phyloP scores from a whole-genome alignment of 345 rosid genomes.

The Populus deltoides region DNA sequence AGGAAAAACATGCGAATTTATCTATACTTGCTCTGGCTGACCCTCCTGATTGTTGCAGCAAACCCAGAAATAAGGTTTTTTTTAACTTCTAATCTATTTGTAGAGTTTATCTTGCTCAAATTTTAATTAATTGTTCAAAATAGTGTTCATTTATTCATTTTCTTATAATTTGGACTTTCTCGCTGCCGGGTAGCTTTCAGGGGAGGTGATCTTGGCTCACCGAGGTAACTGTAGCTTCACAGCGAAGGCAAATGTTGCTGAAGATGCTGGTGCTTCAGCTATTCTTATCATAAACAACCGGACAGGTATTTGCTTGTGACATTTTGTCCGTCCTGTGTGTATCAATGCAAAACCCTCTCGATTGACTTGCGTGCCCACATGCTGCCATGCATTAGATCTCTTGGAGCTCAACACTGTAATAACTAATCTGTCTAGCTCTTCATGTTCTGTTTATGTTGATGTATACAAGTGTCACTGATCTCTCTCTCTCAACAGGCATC shows the following conservation, averaged over 20 bases:
- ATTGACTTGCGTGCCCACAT: neutral
- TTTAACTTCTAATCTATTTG: neutral
- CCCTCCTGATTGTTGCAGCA: slow-evolving; percentile 77
- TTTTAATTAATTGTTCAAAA: neutral
- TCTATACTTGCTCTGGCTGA: slow-evolving; percentile 60
- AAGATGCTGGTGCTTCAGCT: slow-evolving; percentile 71
- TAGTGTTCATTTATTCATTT: neutral
- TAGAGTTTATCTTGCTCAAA: neutral
- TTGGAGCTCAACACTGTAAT: neutral
- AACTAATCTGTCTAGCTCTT: neutral
- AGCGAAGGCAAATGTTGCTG: slow-evolving; percentile 65
- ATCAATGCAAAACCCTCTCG: neutral
- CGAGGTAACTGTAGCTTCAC: slow-evolving; percentile 91
- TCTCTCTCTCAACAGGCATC: neutral
- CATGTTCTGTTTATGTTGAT: neutral
- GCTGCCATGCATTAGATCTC: neutral
- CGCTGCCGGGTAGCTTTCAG: slow-evolving; percentile 47
- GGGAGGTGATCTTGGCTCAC: slow-evolving; percentile 63
- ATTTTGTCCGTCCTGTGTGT: neutral
- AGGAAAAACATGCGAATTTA: slow-evolving; percentile 72
- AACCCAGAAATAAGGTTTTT: slow-evolving; percentile 58
- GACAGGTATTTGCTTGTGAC: slow-evolving; percentile 44
- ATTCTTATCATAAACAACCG: slow-evolving; percentile 69
- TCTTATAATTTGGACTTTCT: slow-evolving; percentile 14
- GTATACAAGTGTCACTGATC: neutral